A percentile compares a stretch with the other conserved stretches of the same genome.
phyloP scores from a whole-genome alignment of 306 rosid species.

The Sechiopsis laciniata region DNA sequence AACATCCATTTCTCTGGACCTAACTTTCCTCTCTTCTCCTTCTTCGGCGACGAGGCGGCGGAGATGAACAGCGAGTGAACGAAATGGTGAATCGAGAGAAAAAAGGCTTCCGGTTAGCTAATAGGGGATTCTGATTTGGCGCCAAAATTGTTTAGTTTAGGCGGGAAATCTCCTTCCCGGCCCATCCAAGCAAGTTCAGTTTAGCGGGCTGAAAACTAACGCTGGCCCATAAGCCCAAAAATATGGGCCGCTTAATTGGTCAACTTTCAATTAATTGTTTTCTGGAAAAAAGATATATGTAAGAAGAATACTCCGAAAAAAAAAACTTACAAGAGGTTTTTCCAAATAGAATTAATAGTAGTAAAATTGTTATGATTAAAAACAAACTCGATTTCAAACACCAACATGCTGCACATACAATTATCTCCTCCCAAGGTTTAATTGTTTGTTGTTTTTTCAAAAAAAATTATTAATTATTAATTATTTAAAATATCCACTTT shows the following conservation, averaged over 20 bases:
- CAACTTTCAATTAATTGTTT: background rate
- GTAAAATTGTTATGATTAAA: too few species aligned
- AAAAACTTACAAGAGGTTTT: too few species aligned
- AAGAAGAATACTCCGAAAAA: too few species aligned
- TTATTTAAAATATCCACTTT: too few species aligned
- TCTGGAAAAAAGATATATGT: too few species aligned
- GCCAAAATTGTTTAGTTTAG: background rate
- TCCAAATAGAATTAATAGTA: too few species aligned
- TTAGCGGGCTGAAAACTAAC: background rate
- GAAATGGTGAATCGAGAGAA: background rate
- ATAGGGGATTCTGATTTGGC: background rate
- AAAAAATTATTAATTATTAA: too few species aligned
- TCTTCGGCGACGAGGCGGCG: conserved; percentile 15
- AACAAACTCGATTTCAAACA: too few species aligned
- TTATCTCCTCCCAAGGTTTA: too few species aligned
- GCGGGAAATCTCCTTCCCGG: background rate
- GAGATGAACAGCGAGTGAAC: conserved; percentile 25
- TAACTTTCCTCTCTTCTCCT: background rate
- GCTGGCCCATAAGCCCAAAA: background rate
- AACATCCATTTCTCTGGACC: conserved; percentile 50
- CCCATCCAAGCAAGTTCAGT: background rate
- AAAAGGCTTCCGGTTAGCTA: background rate
- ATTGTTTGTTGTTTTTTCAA: too few species aligned
- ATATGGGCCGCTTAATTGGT: background rate
- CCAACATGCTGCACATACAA: too few species aligned